phyloP scores from a whole-genome alignment of 306 rosid species.

The Fagus sylvatica region DNA sequence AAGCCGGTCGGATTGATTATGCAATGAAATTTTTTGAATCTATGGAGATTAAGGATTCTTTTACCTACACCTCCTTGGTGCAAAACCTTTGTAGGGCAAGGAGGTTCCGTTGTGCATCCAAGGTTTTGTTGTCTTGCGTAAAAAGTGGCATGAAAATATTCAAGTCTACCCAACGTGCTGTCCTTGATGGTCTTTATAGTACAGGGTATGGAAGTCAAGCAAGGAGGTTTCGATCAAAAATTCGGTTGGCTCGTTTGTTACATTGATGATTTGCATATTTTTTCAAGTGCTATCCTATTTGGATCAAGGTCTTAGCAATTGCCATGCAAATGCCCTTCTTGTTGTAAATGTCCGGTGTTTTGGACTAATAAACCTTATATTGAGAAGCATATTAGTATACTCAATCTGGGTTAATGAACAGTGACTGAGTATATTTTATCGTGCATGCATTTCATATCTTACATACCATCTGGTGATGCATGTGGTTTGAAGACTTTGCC shows the following conservation, averaged over 20 bases:
- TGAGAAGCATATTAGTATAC: conserved; percentile 2
- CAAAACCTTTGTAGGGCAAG: conserved; percentile 76
- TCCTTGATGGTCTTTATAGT: conserved; percentile 54
- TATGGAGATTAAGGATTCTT: conserved; percentile 69
- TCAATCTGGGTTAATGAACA: conserved; percentile 4
- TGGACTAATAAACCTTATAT: background rate
- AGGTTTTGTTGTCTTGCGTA: conserved; percentile 53
- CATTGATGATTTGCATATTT: conserved; percentile 27
- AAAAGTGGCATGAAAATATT: conserved; percentile 53
- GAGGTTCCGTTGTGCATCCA: conserved; percentile 60
- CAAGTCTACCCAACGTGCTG: conserved; percentile 58
- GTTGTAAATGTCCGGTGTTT: conserved; percentile 10
- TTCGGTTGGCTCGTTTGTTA: conserved; percentile 38
- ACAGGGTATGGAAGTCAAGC: conserved; percentile 63
- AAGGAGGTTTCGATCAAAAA: conserved; percentile 46
- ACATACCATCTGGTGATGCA: background rate
- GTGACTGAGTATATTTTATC: conserved; percentile 1
- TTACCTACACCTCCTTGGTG: conserved; percentile 64
- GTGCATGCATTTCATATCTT: conserved; percentile 9
- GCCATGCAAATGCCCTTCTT: background rate
- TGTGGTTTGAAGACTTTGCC: conserved; percentile 6
- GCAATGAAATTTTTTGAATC: conserved; percentile 65
- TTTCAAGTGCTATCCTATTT: background rate
- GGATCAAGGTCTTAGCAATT: background rate
- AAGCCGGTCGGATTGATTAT: conserved; percentile 64